Conservation (phyloP, 2,329 filamentous ascomycete species). For the Calonectria naviculata region DNA sequence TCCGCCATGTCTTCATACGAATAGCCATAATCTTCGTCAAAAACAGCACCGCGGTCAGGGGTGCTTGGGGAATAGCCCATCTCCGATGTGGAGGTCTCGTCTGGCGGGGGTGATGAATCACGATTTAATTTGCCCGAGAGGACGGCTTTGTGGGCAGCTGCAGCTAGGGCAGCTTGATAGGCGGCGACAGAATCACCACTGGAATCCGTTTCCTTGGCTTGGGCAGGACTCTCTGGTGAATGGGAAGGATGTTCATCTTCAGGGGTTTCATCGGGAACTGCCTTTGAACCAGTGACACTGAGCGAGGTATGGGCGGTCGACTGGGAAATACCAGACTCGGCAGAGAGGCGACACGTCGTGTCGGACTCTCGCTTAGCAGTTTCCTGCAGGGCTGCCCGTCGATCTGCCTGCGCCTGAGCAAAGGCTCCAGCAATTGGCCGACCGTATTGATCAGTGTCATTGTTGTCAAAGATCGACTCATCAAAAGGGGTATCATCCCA, state of each 20-base stretch:
- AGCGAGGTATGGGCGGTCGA: conserved; percentile 67
- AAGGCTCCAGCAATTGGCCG: conserved; percentile 70
- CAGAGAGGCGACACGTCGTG: conserved; percentile 56
- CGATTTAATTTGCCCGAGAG: conserved; percentile 81
- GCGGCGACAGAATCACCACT: conserved; percentile 58
- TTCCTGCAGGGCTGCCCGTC: conserved; percentile 46
- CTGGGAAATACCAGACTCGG: conserved; percentile 53
- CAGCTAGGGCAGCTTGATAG: conserved; percentile 87
- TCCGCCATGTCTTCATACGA: conserved; percentile 74
- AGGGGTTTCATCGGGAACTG: conserved; percentile 13
- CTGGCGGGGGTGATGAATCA: conserved; percentile 57
- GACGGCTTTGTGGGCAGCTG: conserved; percentile 81
- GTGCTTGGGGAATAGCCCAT: conserved; percentile 25
- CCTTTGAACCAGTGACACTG: conserved; percentile 44
- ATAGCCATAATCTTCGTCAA: conserved; percentile 61
- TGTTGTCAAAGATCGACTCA: conserved; percentile 78
- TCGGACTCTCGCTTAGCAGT: conserved; percentile 59
- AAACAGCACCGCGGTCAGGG: conserved; percentile 17
- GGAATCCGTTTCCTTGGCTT: conserved; percentile 18
- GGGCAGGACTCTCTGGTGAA: conserved; percentile 20
- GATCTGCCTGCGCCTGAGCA: conserved; percentile 61
- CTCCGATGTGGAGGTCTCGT: conserved; percentile 29
- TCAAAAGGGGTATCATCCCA: conserved; percentile 72
- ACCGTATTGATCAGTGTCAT: conserved; percentile 72
- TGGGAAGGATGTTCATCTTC: conserved; percentile 14